Evolutionary conservation across 768 basidiomycete genomes (phyloP).

Genomic region (Collybiopsis confluens): DNA sequence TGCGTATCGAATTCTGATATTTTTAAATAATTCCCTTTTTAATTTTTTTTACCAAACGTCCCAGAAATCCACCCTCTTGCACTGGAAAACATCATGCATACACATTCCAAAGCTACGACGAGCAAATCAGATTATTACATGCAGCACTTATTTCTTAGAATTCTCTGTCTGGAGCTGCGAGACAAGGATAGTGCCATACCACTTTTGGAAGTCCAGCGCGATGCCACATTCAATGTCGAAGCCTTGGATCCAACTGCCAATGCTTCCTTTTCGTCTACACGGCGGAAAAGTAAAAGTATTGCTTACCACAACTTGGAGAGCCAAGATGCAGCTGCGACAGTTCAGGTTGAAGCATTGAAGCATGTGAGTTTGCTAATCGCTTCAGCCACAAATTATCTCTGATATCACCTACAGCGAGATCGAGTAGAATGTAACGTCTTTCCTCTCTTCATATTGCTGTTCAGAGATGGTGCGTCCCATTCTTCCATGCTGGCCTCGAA

Average conservation of each 20-base stretch:
- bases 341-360: neutral
- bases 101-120: conserved; percentile 21
- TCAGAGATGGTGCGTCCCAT: conserved; percentile 31
- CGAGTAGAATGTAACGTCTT: conserved; percentile 37
- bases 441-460: conserved; percentile 42
- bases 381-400: neutral
- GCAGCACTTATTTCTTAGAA: conserved; percentile 13
- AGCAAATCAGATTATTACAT: conserved; percentile 20
- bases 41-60: neutral
- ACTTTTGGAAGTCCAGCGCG: neutral
- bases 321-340: neutral
- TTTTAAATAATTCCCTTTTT: neutral
- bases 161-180: conserved; percentile 10
- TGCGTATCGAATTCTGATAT: conserved; percentile 19
- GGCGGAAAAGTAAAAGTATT: neutral
- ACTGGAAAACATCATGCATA: conserved; percentile 43
- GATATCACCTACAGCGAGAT: conserved; percentile 14
- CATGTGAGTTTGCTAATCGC: neutral
- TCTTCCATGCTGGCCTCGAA: neutral
- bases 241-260: neutral
- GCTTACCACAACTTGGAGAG: neutral
- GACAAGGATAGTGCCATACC: conserved; percentile 8
- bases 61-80: conserved; percentile 48
- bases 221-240: neutral
- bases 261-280: neutral